Percentiles rank a stretch among this genome's conserved stretches.
These are phyloP conservation scores for Sporothrix sp. DNA, from an alignment of 2,329 filamentous ascomycete species.

Conservation along the genomic window DNA sequence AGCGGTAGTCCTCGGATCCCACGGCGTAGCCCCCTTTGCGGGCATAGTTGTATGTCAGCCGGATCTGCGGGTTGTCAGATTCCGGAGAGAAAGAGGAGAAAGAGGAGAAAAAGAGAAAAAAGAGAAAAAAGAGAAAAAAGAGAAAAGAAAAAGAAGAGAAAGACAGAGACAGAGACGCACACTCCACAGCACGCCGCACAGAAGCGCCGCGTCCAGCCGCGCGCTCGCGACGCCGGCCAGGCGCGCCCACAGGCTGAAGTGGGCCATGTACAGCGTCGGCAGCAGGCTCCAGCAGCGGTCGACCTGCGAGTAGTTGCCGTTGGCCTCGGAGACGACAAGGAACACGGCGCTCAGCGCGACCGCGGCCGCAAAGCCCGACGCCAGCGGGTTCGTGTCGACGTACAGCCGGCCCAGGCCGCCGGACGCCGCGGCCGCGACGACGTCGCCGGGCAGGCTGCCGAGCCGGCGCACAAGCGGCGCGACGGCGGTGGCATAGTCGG, in stretches of 20 bases:
- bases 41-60: constrained; percentile 95
- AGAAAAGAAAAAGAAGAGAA: neutral
- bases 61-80: no score
- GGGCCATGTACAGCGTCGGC: constrained; percentile 75
- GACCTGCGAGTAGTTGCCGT: constrained; percentile 93
- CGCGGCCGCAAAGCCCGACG: constrained; percentile 63
- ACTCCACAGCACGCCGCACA: constrained; percentile 69
- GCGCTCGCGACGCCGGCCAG: constrained; percentile 59
- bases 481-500: constrained; percentile 65
- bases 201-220: constrained; percentile 61
- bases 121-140: no score
- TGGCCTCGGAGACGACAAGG: constrained; percentile 69
- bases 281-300: constrained; percentile 88
- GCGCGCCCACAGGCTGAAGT: constrained; percentile 77
- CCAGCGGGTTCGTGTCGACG: constrained; percentile 72
- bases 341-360: constrained; percentile 62
- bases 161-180: constrained; percentile 38
- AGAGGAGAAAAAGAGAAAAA: no score
- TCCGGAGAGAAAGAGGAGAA: no score
- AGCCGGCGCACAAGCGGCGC: constrained; percentile 64
- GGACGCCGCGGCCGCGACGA: constrained; percentile 46
- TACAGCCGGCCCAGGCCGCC: constrained; percentile 53
- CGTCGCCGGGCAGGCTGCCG: constrained; percentile 55
- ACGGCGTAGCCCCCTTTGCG: constrained; percentile 83
- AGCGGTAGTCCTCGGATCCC: constrained; percentile 92